phyloP scores from a whole-genome alignment of 306 rosid genomes.

The Vicia villosa region DNA sequence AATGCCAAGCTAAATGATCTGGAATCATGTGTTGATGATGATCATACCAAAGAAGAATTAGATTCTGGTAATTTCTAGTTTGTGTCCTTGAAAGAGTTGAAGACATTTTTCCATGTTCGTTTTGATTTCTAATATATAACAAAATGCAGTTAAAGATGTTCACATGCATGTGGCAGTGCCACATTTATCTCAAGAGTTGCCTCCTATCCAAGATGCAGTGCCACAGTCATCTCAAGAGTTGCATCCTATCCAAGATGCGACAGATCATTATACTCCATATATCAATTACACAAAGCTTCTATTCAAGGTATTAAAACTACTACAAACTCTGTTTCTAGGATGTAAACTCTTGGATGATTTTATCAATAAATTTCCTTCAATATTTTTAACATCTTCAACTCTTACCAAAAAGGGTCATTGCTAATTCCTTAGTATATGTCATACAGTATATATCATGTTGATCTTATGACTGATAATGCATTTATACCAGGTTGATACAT shows the following conservation, averaged over 20 bases:
- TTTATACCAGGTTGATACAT: constrained; percentile 83
- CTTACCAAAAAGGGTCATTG: constrained; percentile 26
- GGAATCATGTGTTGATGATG: constrained; percentile 50
- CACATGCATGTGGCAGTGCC: constrained; percentile 43
- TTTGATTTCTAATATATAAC: constrained; percentile 27
- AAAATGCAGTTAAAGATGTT: constrained; percentile 48
- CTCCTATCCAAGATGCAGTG: constrained; percentile 49
- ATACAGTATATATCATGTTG: background rate
- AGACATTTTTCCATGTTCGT: background rate
- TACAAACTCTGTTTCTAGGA: constrained; percentile 23
- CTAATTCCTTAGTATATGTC: constrained; percentile 7
- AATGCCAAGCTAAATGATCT: constrained; percentile 62
- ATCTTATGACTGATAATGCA: constrained; percentile 33
- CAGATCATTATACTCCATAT: constrained; percentile 65
- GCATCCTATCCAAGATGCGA: constrained; percentile 49
- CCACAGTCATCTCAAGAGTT: constrained; percentile 41
- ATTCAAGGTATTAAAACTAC: constrained; percentile 66
- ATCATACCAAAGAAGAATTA: constrained; percentile 37
- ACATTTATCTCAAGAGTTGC: constrained; percentile 43
- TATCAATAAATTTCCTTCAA: constrained; percentile 15
- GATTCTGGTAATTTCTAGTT: constrained; percentile 58
- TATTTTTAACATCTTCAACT: constrained; percentile 4
- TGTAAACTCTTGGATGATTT: constrained; percentile 27
- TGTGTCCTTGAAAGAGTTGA: constrained; percentile 25
- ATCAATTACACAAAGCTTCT: constrained; percentile 85